Conservation (phyloP, 306 rosid genomes). For the Cajanus cajan region DNA sequence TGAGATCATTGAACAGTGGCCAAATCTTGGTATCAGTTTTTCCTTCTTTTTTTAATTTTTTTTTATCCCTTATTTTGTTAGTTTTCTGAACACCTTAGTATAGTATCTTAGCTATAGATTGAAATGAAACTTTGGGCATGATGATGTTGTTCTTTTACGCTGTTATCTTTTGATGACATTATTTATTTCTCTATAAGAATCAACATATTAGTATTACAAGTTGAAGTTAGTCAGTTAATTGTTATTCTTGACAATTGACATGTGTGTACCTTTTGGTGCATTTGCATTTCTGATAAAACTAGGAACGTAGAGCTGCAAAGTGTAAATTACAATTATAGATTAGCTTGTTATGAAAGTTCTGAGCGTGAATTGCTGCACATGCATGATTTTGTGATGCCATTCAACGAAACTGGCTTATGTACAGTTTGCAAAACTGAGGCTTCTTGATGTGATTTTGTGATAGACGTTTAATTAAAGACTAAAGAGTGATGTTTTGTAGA, state of each 20-base stretch:
- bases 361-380: neutral
- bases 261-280: neutral
- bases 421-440: neutral
- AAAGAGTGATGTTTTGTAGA: neutral
- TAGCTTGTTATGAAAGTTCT: neutral
- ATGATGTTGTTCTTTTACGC: neutral
- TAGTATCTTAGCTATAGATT: neutral
- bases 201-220: neutral
- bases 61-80: neutral
- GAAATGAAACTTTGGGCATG: neutral
- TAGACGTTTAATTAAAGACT: too few relatives aligned
- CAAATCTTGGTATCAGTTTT: neutral
- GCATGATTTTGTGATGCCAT: neutral
- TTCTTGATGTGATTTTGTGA: too few relatives aligned
- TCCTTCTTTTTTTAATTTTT: neutral
- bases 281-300: neutral
- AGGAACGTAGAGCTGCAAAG: neutral
- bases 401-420: neutral
- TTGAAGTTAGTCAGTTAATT: neutral
- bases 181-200: neutral
- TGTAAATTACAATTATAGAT: neutral
- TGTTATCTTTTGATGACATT: constrained; percentile 8
- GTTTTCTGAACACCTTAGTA: neutral
- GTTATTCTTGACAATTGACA: neutral
- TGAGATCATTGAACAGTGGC: neutral